Conservation (phyloP, 2,329 filamentous ascomycete species). For the Stagonosporopsis vannaccii region DNA sequence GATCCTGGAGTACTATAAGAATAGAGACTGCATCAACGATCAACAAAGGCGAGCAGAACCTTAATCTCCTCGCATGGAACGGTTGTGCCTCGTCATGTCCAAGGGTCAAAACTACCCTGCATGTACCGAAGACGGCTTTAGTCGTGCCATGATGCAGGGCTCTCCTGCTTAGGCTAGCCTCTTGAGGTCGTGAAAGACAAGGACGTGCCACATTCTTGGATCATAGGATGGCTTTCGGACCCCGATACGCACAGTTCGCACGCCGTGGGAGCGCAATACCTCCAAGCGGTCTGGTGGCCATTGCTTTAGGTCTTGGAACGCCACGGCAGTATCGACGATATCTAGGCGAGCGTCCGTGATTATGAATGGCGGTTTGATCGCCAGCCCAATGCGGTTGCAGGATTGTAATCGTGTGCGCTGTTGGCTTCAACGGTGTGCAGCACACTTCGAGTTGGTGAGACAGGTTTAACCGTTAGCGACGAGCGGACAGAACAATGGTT, state of each 20-base stretch:
- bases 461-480: constrained; percentile 10
- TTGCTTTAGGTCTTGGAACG: not conserved
- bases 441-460: constrained; percentile 8
- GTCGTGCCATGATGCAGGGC: constrained; percentile 10
- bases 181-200: not conserved
- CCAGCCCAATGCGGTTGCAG: constrained; percentile 3
- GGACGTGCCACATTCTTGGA: constrained; percentile 1
- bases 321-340: not conserved
- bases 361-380: constrained; percentile 9
- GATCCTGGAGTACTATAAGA: constrained; percentile 5
- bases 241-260: constrained; percentile 2
- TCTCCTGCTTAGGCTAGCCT: constrained; percentile 13
- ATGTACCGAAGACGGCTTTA: not conserved
- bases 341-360: not conserved
- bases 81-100: constrained; percentile 13
- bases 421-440: constrained; percentile 1
- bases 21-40: constrained; percentile 2
- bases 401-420: not conserved
- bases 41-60: constrained; percentile 9
- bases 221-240: not conserved
- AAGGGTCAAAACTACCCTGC: constrained; percentile 9
- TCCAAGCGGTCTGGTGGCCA: constrained; percentile 1
- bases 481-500: constrained; percentile 7
- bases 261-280: not conserved
- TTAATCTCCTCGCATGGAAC: constrained; percentile 10